A percentile compares a stretch with the other conserved stretches of the same genome.
These are phyloP conservation scores for Aspergillus thermomutatus DNA, from an alignment of 2,329 filamentous ascomycete genomes.

Conservation along the genomic window DNA sequence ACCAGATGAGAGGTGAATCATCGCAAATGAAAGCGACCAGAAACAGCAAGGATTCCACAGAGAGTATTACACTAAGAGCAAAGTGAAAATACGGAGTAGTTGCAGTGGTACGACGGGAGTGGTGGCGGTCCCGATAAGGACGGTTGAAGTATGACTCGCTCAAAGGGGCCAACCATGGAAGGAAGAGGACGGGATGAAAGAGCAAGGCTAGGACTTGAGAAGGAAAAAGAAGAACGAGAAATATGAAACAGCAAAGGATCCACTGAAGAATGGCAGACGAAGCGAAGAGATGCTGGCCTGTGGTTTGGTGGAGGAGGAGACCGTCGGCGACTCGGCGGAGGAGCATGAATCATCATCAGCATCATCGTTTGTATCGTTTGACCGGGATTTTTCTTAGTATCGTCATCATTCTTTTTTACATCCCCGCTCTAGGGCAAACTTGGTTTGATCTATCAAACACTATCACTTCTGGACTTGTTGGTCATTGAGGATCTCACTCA, in stretches of 20 bases:
- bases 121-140: slow-evolving; percentile 9
- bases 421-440: neutral
- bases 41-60: neutral
- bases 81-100: neutral
- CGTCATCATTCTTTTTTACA: neutral
- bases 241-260: slow-evolving; percentile 3
- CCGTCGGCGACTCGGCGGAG: neutral
- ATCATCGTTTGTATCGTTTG: neutral
- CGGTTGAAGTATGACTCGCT: slow-evolving; percentile 1
- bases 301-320: neutral
- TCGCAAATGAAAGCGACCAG: slow-evolving; percentile 16
- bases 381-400: neutral
- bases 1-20: slow-evolving; percentile 18
- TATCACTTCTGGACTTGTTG: neutral
- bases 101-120: slow-evolving; percentile 2
- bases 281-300: slow-evolving; percentile 4
- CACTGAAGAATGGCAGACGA: neutral
- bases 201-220: neutral
- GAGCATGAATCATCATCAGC: slow-evolving; percentile 5
- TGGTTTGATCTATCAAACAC: neutral
- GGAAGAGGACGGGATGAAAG: slow-evolving; percentile 3
- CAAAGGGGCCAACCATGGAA: neutral
- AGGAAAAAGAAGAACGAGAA: slow-evolving; percentile 8
- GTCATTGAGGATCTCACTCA: neutral
- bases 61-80: too few species aligned